phyloP scores from a whole-genome alignment of 495 filamentous ascomycete species.

The Tuber calosporum region DNA sequence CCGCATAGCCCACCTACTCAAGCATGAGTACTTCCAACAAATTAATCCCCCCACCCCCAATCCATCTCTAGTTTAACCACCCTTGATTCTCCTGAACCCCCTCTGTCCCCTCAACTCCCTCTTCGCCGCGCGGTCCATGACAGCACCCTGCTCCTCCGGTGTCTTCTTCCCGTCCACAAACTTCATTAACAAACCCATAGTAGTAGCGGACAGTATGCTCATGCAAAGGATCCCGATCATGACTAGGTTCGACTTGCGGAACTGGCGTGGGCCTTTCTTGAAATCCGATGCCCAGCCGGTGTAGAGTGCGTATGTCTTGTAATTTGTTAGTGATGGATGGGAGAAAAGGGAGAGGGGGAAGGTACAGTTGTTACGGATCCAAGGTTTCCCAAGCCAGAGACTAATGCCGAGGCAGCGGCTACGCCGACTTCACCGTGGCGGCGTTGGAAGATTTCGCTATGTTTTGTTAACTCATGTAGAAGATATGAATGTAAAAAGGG shows the following conservation, averaged over 20 bases:
- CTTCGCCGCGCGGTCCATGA: conserved; percentile 28
- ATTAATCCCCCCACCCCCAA: background rate
- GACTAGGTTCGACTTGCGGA: conserved; percentile 71
- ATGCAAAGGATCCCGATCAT: conserved; percentile 79
- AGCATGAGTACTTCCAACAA: background rate
- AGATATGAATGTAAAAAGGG: background rate
- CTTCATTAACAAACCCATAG: conserved; percentile 61
- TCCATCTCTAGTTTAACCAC: background rate
- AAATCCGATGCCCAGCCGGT: conserved; percentile 74
- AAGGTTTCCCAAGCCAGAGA: conserved; percentile 77
- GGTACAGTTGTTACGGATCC: conserved; percentile 64
- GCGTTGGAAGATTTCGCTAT: conserved; percentile 72
- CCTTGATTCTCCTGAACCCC: conserved; percentile 8
- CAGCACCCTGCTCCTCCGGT: background rate
- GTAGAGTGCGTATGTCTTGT: conserved; percentile 71
- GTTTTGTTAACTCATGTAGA: background rate
- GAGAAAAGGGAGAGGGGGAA: background rate
- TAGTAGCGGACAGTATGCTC: conserved; percentile 63
- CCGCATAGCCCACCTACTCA: background rate
- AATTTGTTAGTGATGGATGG: background rate
- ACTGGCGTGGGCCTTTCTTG: conserved; percentile 59
- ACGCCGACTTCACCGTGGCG: conserved; percentile 88
- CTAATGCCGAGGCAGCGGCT: conserved; percentile 76
- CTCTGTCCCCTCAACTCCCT: conserved; percentile 29
- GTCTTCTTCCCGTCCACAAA: conserved; percentile 44